These are phyloP conservation scores for Fusarium annulatum DNA, from an alignment of 2,329 filamentous ascomycete species.

Conservation along the genomic window DNA sequence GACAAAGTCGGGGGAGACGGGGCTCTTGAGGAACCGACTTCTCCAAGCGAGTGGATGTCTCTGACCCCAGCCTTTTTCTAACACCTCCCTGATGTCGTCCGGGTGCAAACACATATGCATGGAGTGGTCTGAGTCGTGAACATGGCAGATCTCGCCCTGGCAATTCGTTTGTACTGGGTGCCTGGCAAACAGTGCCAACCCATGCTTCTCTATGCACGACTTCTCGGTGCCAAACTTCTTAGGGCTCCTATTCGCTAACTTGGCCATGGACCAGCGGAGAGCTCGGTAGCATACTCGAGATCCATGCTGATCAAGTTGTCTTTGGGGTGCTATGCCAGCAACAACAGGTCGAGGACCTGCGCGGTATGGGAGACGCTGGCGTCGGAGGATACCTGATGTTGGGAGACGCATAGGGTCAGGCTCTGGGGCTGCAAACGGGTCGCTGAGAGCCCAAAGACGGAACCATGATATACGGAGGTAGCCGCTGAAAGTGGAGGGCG, in stretches of 20 bases:
- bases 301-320: constrained; percentile 77
- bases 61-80: constrained; percentile 84
- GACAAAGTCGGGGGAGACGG: constrained; percentile 79
- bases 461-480: constrained; percentile 80
- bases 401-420: constrained; percentile 64
- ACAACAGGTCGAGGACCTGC: constrained; percentile 73
- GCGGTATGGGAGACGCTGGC: constrained; percentile 67
- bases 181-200: constrained; percentile 77
- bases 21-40: constrained; percentile 69
- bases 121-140: constrained; percentile 79
- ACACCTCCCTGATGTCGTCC: constrained; percentile 76
- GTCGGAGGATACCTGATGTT: constrained; percentile 67
- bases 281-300: constrained; percentile 63
- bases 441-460: constrained; percentile 75
- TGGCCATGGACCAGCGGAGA: constrained; percentile 64
- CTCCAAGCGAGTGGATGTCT: constrained; percentile 74
- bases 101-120: constrained; percentile 86
- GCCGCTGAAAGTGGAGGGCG: constrained; percentile 76
- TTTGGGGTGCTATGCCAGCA: constrained; percentile 82
- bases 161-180: constrained; percentile 76
- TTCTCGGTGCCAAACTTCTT: constrained; percentile 68
- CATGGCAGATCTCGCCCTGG: constrained; percentile 84
- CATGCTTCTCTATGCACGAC: constrained; percentile 86
- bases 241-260: constrained; percentile 59
- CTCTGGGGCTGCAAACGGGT: constrained; percentile 72